phyloP scores from a whole-genome alignment of 768 basidiomycete species.

The Tricholoma terreum region DNA sequence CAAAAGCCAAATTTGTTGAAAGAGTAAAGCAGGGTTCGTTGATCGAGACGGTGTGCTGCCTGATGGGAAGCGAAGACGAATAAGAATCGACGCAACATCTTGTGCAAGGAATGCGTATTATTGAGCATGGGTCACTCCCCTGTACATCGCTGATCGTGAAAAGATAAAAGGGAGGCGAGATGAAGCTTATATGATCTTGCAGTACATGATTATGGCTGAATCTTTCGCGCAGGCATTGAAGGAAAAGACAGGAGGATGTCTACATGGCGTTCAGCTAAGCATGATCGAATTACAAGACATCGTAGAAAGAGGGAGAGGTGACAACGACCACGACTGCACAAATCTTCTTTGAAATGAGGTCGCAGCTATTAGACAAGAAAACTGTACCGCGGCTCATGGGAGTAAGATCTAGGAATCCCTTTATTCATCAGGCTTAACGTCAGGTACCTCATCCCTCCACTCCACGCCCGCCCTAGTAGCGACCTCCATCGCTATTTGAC shows the following conservation, averaged over 20 bases:
- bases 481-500: slow-evolving; percentile 52
- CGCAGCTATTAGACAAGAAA: too few relatives aligned
- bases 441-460: slow-evolving; percentile 55
- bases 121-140: slow-evolving; percentile 13
- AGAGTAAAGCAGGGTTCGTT: too few relatives aligned
- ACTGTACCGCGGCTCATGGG: too few relatives aligned
- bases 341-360: slow-evolving; percentile 15
- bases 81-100: slow-evolving; percentile 5
- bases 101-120: slow-evolving; percentile 4
- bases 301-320: slow-evolving; percentile 9
- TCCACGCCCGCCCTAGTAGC: slow-evolving; percentile 44
- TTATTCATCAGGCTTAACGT: slow-evolving; percentile 23
- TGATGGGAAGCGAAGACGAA: slow-evolving; percentile 12
- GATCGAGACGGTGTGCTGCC: slow-evolving; percentile 22
- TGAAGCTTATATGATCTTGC: slow-evolving; percentile 20
- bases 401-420: too few relatives aligned
- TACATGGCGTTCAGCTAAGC: slow-evolving; percentile 9
- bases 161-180: slow-evolving; percentile 18
- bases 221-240: slow-evolving; percentile 12
- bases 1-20: slow-evolving; percentile 13
- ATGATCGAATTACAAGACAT: slow-evolving; percentile 11
- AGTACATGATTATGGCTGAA: slow-evolving; percentile 16
- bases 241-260: slow-evolving; percentile 3
- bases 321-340: slow-evolving; percentile 14
- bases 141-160: slow-evolving; percentile 12